Conservation (phyloP, 495 filamentous ascomycete species). For the Diplogelasinospora grovesii region DNA sequence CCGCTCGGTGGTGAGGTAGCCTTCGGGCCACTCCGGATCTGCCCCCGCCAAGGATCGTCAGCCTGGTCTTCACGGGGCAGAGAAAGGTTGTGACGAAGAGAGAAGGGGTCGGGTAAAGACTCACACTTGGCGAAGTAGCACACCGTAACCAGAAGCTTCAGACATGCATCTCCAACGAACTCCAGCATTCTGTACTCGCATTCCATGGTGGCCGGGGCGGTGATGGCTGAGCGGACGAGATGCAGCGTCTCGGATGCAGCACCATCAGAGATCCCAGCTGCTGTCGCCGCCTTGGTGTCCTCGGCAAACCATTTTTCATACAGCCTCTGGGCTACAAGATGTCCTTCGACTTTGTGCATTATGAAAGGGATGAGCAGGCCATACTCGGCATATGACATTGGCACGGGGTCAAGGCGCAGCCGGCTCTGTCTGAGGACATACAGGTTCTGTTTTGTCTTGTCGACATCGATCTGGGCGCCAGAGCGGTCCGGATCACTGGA, state of each 20-base stretch:
- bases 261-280: conserved; percentile 23
- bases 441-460: too few relatives aligned
- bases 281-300: conserved; percentile 36
- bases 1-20: conserved; percentile 55
- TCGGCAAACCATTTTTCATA: conserved; percentile 48
- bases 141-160: conserved; percentile 58
- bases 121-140: conserved; percentile 45
- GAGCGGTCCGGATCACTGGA: too few relatives aligned
- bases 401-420: too few relatives aligned
- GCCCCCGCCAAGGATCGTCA: too few relatives aligned
- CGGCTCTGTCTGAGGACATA: too few relatives aligned
- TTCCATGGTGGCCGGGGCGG: conserved; percentile 51
- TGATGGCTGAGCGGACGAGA: conserved; percentile 64
- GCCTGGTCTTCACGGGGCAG: too few relatives aligned
- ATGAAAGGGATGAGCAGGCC: too few relatives aligned
- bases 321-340: conserved; percentile 50
- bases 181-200: conserved; percentile 61
- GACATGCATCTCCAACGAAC: conserved; percentile 65
- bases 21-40: conserved; percentile 61
- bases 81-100: too few relatives aligned
- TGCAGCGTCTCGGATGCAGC: too few relatives aligned
- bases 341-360: conserved; percentile 50
- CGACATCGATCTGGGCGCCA: too few relatives aligned
- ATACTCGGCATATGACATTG: too few relatives aligned
- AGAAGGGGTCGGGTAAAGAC: neutral